These are phyloP conservation scores for Vitis hybrid DNA, from an alignment of 177 flowering plant species.

Conservation along the genomic window DNA sequence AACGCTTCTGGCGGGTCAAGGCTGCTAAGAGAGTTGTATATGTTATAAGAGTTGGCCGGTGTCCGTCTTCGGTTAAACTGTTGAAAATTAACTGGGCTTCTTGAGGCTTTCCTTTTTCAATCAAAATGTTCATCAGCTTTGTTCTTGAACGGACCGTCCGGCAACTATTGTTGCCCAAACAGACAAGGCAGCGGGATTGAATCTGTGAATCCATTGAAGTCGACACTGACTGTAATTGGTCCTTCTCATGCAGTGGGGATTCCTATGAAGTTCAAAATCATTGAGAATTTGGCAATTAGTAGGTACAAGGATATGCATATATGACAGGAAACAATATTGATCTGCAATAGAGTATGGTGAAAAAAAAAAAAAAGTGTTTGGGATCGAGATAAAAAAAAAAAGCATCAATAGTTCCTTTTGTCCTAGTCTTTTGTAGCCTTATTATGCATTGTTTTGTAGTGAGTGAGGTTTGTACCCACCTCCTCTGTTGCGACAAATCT, in stretches of 20 bases:
- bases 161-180: slow-evolving; percentile 31
- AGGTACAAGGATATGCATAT: no score
- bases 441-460: no score
- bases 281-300: not conserved
- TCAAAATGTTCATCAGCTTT: slow-evolving; percentile 36
- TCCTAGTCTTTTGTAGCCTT: no score
- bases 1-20: slow-evolving; percentile 36
- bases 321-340: no score
- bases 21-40: slow-evolving; percentile 46
- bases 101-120: slow-evolving; percentile 34
- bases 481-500: no score
- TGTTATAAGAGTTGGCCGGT: slow-evolving; percentile 39
- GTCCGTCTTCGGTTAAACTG: slow-evolving; percentile 39
- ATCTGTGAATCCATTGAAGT: slow-evolving; percentile 14
- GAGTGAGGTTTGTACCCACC: no score
- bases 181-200: slow-evolving; percentile 32
- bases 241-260: slow-evolving; percentile 12
- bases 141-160: slow-evolving; percentile 40
- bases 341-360: no score
- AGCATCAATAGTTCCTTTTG: no score
- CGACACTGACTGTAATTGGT: slow-evolving; percentile 9
- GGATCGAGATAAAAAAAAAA: no score
- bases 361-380: no score
- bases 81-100: slow-evolving; percentile 37
- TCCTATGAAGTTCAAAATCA: slow-evolving; percentile 21